Conservation (phyloP, 2,329 filamentous ascomycete genomes). For the Aspergillus quadrilineatus region DNA sequence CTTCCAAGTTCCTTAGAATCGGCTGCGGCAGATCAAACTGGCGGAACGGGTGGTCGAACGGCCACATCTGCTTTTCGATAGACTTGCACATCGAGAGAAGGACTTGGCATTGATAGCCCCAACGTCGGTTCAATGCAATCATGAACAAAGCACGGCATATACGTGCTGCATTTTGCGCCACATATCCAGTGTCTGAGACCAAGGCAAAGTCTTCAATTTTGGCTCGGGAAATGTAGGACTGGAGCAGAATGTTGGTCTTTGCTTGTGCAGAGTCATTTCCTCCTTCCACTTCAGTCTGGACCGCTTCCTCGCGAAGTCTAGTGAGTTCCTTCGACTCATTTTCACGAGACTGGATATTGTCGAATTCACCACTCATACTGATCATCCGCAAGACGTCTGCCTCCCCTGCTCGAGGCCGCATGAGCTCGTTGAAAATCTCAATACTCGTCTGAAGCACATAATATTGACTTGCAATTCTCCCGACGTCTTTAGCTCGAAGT, state of each 20-base stretch:
- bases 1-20: conserved; percentile 78
- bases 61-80: conserved; percentile 94
- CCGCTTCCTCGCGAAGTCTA: conserved; percentile 66
- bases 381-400: conserved; percentile 95
- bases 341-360: conserved; percentile 92
- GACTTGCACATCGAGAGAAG: conserved; percentile 91
- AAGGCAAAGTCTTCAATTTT: conserved; percentile 92
- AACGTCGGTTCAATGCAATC: conserved; percentile 91
- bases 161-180: conserved; percentile 90
- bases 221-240: conserved; percentile 87
- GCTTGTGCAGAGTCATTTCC: conserved; percentile 68
- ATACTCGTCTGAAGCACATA: conserved; percentile 93
- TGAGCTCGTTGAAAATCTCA: conserved; percentile 94
- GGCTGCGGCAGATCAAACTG: conserved; percentile 89
- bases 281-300: conserved; percentile 76
- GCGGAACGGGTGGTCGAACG: conserved; percentile 88
- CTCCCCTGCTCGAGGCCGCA: conserved; percentile 81
- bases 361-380: conserved; percentile 95
- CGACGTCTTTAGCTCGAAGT: conserved; percentile 89
- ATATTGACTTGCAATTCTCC: conserved; percentile 93
- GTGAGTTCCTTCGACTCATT: conserved; percentile 85
- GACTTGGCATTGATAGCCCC: conserved; percentile 93
- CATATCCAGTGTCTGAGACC: conserved; percentile 87
- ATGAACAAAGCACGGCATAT: conserved; percentile 96
- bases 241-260: conserved; percentile 93